A percentile compares a stretch with the other conserved stretches of the same genome.
Conservation (phyloP, 2,329 filamentous ascomycete species). For the Acephala macrosclerotiorum region DNA sequence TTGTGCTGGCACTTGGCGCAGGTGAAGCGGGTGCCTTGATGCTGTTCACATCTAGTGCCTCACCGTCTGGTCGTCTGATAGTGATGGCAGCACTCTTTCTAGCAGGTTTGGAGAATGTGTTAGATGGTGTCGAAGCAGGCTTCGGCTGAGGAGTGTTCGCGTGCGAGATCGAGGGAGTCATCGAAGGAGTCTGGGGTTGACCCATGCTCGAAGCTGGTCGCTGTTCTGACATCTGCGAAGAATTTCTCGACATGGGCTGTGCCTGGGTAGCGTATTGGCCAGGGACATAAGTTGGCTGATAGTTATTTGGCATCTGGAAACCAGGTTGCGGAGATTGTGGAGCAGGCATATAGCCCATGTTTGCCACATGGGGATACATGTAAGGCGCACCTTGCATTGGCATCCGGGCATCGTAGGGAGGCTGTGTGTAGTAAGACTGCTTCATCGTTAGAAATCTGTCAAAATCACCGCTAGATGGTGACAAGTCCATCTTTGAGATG, state of each 20-base stretch:
- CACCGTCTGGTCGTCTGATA: constrained; percentile 85
- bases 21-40: constrained; percentile 70
- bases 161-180: constrained; percentile 45
- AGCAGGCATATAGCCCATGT: constrained; percentile 57
- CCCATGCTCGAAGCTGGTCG: constrained; percentile 55
- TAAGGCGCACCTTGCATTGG: constrained; percentile 48
- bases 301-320: constrained; percentile 46
- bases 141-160: constrained; percentile 66
- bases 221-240: constrained; percentile 77
- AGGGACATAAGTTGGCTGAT: constrained; percentile 47
- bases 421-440: constrained; percentile 62
- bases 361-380: constrained; percentile 54
- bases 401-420: constrained; percentile 56
- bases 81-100: constrained; percentile 76
- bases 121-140: constrained; percentile 49
- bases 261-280: constrained; percentile 53
- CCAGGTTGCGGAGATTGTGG: constrained; percentile 54
- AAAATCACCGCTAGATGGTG: constrained; percentile 74
- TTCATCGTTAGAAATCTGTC: constrained; percentile 68
- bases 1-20: constrained; percentile 60
- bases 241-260: constrained; percentile 81
- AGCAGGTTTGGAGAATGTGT: constrained; percentile 40
- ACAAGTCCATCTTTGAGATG: constrained; percentile 60
- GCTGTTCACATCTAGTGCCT: constrained; percentile 74
- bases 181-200: constrained; percentile 44